phyloP scores from a whole-genome alignment of 176 grass and related monocot genomes.

The Puccinellia tenuiflora region DNA sequence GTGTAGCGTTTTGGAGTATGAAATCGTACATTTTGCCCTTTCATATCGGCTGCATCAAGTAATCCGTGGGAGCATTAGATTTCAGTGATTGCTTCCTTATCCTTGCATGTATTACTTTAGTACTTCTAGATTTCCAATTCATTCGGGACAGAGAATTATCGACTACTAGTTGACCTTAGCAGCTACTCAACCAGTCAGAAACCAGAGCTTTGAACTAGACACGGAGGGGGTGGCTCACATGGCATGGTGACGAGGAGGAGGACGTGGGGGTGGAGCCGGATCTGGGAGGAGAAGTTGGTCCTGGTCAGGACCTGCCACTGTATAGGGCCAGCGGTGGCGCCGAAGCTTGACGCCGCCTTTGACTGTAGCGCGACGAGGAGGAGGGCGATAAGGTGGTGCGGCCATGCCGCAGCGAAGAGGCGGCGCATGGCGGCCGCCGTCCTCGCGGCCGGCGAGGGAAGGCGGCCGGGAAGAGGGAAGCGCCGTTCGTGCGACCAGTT shows the following conservation, averaged over 20 bases:
- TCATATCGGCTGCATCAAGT: not conserved
- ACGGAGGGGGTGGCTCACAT: constrained; percentile 44
- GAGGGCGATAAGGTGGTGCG: constrained; percentile 15
- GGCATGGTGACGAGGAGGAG: constrained; percentile 74
- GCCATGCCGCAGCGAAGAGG: constrained; percentile 21
- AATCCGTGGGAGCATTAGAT: not conserved
- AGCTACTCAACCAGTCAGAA: not conserved
- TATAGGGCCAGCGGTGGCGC: not conserved
- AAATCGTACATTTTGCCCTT: not conserved
- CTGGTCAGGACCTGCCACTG: constrained; percentile 65
- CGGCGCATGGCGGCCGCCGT: constrained; percentile 27
- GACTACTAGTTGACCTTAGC: not conserved
- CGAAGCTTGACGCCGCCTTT: not conserved
- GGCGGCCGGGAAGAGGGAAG: not conserved
- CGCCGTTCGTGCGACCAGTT: not conserved
- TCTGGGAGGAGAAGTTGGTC: constrained; percentile 86
- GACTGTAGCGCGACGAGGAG: not conserved
- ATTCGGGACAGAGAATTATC: not conserved
- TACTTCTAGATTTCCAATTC: not conserved
- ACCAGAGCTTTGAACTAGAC: not conserved
- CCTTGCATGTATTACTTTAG: not conserved
- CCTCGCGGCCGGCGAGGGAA: not conserved
- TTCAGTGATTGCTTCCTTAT: not conserved
- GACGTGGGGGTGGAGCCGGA: constrained; percentile 57
- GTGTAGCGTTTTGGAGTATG: not conserved